Conservation (phyloP, 2,329 filamentous ascomycete species). For the Delphinella strobiligena region DNA sequence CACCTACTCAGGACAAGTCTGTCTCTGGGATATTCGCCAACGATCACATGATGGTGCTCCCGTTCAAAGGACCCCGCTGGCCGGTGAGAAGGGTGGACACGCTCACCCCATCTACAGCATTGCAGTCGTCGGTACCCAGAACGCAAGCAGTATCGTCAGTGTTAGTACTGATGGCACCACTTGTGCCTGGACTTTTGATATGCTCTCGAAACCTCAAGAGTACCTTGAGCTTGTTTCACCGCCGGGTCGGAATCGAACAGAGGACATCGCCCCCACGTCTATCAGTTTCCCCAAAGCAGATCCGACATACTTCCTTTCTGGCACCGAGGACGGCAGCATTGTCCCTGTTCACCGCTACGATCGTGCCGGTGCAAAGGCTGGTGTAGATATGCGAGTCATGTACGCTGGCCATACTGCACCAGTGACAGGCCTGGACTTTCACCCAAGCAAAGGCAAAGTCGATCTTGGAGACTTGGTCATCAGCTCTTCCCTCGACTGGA, state of each 20-base stretch:
- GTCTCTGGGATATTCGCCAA: constrained; percentile 85
- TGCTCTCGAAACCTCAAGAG: constrained; percentile 94
- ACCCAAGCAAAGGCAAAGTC: constrained; percentile 80
- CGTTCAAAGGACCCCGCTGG: constrained; percentile 91
- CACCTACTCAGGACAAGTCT: constrained; percentile 89
- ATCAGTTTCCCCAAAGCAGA: constrained; percentile 92
- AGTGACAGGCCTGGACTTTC: constrained; percentile 93
- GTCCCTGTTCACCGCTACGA: constrained; percentile 97
- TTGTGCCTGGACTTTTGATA: constrained; percentile 95
- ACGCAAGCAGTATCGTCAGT: constrained; percentile 96
- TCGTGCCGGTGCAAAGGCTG: constrained; percentile 90
- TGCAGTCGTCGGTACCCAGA: constrained; percentile 93
- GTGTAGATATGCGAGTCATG: constrained; percentile 76
- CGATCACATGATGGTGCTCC: constrained; percentile 55
- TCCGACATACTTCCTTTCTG: constrained; percentile 93
- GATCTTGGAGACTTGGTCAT: constrained; percentile 91
- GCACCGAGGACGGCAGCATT: constrained; percentile 91
- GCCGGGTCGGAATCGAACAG: constrained; percentile 63
- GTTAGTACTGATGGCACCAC: constrained; percentile 94
- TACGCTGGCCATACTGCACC: constrained; percentile 88
- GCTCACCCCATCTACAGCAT: constrained; percentile 94
- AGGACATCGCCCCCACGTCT: constrained; percentile 88
- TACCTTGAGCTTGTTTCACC: constrained; percentile 79
- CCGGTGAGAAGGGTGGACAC: constrained; percentile 66
- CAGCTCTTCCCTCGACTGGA: constrained; percentile 91